These are phyloP conservation scores for Cyclotella kingstonii DNA, from an alignment of 108 stramenopile species.

Conservation along the genomic window DNA sequence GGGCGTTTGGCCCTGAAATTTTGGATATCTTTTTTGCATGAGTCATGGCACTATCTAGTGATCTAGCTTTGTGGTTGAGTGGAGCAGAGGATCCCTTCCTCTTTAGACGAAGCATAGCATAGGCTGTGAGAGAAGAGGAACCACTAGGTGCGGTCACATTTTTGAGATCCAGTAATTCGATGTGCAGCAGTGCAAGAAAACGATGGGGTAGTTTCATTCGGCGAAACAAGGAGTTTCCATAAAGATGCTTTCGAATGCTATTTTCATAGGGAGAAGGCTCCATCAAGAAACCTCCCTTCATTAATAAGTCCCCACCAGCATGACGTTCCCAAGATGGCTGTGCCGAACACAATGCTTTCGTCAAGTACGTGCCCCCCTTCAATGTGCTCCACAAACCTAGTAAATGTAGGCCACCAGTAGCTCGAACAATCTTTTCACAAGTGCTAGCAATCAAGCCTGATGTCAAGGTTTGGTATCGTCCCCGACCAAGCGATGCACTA, in stretches of 20 bases:
- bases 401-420: constrained; percentile 62
- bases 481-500: constrained; percentile 71
- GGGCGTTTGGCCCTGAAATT: constrained; percentile 82
- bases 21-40: constrained; percentile 76
- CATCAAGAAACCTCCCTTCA: constrained; percentile 50
- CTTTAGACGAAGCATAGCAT: constrained; percentile 77
- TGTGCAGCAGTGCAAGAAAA: constrained; percentile 87
- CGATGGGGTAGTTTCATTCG: constrained; percentile 82
- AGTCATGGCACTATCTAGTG: constrained; percentile 72
- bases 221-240: constrained; percentile 82
- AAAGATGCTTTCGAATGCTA: constrained; percentile 75
- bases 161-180: constrained; percentile 93
- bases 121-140: constrained; percentile 73
- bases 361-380: constrained; percentile 64
- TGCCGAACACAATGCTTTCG: constrained; percentile 78
- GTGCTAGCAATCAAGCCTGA: constrained; percentile 55
- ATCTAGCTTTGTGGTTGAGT: constrained; percentile 74
- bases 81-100: constrained; percentile 64
- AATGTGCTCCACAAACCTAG: constrained; percentile 69
- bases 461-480: constrained; percentile 60
- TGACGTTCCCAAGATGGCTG: constrained; percentile 84
- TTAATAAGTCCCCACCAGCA: constrained; percentile 75
- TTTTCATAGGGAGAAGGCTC: constrained; percentile 70
- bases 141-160: constrained; percentile 91
- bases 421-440: constrained; percentile 56